Evolutionary conservation across 352 stramenopile species (phyloP), one percentile per base, ranked within the genome.

Genomic region (Phytophthora aleatoria): DNA sequence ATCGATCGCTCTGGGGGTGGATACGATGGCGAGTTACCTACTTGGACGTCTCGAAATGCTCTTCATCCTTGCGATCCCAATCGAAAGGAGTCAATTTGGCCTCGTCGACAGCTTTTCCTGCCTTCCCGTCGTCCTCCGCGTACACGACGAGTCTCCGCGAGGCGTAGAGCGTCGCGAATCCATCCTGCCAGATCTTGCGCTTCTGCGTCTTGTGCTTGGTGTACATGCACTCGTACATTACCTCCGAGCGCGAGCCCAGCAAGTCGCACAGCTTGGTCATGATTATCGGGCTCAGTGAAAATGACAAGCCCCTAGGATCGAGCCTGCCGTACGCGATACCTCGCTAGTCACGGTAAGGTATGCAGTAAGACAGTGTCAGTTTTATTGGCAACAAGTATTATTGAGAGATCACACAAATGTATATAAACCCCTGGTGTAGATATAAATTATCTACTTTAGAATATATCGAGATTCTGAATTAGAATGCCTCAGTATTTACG

Each of bases 201-300:
- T 95, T 95, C 71, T 93, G 84, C 43, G 84, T 90, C 79, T 92
- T 93, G 79, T 95, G 79, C 69, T 91, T 95, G 39, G 50, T 57
- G 39, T 49, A 57, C 39, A 57, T 57, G 20, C 38, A 57, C 50
- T 57, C 36, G 36, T 57, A 47, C 50, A 49, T 49, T 24, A 57
- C 50, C 5, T 41, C 50, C 20, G 26, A 13, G 3, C 50, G 50
- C 20, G 50, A 57, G 38, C 50, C 38, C 9, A 57, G 50, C 9
- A 57, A 61, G 53, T 78, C 57, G 26, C 50, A 48, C 24, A 48
- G n/a, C 26, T 38, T 57, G 33, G 50, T 33, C 50, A 48, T 57
- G 28, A 20, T 8, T 43, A 42, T 36, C 47, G 8, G 20, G 20
- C 16, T 35, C 8, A 8, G 8, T 35, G 30, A 5, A 5, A 35